These are phyloP conservation scores for Chlamydomonas sp. DNA, from an alignment of 139 green algal genomes.

Conservation along the genomic window DNA sequence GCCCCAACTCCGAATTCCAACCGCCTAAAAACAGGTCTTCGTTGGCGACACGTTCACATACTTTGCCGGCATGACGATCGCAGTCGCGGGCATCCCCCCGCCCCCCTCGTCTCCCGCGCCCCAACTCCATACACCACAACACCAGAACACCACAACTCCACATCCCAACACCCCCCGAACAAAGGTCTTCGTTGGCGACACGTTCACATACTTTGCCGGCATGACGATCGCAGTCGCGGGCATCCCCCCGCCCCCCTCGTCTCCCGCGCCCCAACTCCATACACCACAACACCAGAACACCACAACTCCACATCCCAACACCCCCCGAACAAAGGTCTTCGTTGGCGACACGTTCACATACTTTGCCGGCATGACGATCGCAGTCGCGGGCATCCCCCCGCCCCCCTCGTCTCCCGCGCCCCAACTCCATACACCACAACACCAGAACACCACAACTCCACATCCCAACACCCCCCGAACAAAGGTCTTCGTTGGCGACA, in stretches of 20 bases:
- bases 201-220: slow-evolving; percentile 99
- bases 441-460: no score
- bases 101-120: no score
- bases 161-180: slow-evolving; percentile 33
- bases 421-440: no score
- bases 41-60: slow-evolving; percentile 99
- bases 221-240: slow-evolving; percentile 95
- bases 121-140: no score
- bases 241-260: slow-evolving; percentile 93
- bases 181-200: slow-evolving; percentile 99
- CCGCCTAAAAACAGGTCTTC: slow-evolving; percentile 71
- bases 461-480: slow-evolving; percentile 33
- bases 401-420: no score
- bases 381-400: no score
- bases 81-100: slow-evolving; percentile 91
- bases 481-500: slow-evolving; percentile 99
- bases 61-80: slow-evolving; percentile 97
- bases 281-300: no score
- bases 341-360: slow-evolving; percentile 99
- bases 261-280: no score
- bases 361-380: no score
- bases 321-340: slow-evolving; percentile 78
- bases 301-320: no score
- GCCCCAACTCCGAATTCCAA: no score
- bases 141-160: no score